Conservation (phyloP, 257 asterid genomes). For the Primulina eburnea region DNA sequence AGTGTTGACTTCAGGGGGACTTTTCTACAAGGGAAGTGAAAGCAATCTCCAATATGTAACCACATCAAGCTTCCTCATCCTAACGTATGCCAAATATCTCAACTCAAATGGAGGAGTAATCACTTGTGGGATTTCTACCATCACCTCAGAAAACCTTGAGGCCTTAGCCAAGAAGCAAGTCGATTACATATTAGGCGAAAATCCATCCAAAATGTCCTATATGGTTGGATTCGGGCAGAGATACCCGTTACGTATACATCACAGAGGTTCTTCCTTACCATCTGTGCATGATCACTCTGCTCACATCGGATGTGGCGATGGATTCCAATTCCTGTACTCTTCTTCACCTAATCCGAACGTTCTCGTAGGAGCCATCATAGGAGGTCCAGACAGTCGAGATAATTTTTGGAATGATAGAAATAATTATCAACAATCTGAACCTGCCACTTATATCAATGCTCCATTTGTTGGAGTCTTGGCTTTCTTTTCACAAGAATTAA, state of each 20-base stretch:
- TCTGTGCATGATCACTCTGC: background rate
- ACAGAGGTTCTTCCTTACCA: background rate
- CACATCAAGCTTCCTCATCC: constrained; percentile 61
- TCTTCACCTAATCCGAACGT: background rate
- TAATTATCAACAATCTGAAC: background rate
- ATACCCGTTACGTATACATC: background rate
- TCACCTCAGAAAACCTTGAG: constrained; percentile 47
- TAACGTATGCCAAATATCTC: constrained; percentile 68
- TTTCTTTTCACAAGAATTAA: background rate
- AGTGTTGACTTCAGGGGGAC: constrained; percentile 51
- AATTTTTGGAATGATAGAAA: background rate
- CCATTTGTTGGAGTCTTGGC: background rate
- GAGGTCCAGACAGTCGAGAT: background rate
- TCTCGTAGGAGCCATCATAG: background rate
- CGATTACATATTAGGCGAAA: constrained; percentile 79
- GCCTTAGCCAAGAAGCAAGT: constrained; percentile 61
- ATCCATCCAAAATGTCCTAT: constrained; percentile 66
- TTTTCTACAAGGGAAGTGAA: constrained; percentile 48
- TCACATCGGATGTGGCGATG: background rate
- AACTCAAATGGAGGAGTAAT: constrained; percentile 35
- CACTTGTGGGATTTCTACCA: constrained; percentile 50
- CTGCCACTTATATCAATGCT: background rate
- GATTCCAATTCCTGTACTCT: background rate
- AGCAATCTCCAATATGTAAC: constrained; percentile 91
- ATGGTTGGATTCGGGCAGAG: constrained; percentile 57